Base-by-base conservation (phyloP, 257 asterid genomes). In the Nicotiana paniculata region DNA sequence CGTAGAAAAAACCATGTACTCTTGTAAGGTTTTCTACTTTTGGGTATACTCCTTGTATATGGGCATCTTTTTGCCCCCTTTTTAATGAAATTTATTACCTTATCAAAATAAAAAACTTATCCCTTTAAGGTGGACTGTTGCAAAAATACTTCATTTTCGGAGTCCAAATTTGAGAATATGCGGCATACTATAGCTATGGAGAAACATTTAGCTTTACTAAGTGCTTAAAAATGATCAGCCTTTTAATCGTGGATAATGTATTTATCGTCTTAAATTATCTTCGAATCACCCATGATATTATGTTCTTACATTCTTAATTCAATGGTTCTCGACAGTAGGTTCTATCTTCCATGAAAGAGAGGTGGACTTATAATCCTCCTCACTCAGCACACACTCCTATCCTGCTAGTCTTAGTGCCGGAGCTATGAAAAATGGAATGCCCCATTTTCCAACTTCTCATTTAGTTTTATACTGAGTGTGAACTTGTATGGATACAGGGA, bases 401-500 rank as follows among this genome's bases (percentile, higher is more conserved):
- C 61, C 79, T 46, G 2, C 21, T 72, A 12, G 37, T 72, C 61
- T 72, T 30, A 30, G 46, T 12, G 43, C 46, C 11, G 4, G 43
- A 28, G 72, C 32, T 30, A 1, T 64, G 10, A 30, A 30, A 64
- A 28, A 65, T 6, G 39, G 46, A 65, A 65, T 18, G 32, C 21
- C 43, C 46, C 72, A 65, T 30, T 16, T 65, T 30, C 72, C 46
- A 30, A 65, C 43, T 65, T 58, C 18, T 77, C n/a, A 77, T 77
- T 78, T 37, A 79, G 35, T 59, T 61, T 35, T n/a, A 21, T 79
- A 32, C 58, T 37, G 35, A 80, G 53, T 46, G 48, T 63, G 62
- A 81, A 37, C 32, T 70, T 81, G 51, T 17, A 68, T 82, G 85
- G 79, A 76, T 85, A 81, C 81, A 96, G 99, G 99, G 92, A 83